Conservation (phyloP, 1,139 yeast species). For the Candida labiduridarum region DNA sequence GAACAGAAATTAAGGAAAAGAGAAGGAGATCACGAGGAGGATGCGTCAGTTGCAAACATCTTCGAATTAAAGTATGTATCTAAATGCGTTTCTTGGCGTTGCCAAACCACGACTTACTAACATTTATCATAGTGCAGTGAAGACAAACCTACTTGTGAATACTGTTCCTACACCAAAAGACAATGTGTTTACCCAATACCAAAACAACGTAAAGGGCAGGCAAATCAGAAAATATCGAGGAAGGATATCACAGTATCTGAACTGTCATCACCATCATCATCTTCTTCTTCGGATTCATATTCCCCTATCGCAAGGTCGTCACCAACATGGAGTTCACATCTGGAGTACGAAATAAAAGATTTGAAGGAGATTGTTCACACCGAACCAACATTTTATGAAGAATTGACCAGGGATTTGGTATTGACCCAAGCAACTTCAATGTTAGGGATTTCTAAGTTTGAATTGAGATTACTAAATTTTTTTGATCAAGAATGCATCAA, state of each 20-base stretch:
- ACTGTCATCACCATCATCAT: neutral
- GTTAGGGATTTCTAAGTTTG: conserved; percentile 30
- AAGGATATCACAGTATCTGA: neutral
- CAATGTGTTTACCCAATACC: conserved; percentile 29
- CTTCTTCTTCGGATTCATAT: neutral
- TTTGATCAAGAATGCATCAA: conserved; percentile 31
- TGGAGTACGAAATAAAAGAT: neutral
- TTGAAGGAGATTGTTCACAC: neutral
- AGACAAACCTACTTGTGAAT: conserved; percentile 38
- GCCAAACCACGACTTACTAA: conserved; percentile 1
- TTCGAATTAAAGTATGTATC: conserved; percentile 27
- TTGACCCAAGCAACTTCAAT: conserved; percentile 20
- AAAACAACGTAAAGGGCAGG: neutral
- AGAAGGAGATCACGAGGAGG: conserved; percentile 30
- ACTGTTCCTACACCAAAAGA: conserved; percentile 35
- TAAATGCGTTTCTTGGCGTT: too few species aligned
- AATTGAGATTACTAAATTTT: conserved; percentile 31
- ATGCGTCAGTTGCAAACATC: conserved; percentile 33
- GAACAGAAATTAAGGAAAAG: conserved; percentile 1
- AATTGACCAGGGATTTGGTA: conserved; percentile 12
- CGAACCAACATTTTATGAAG: conserved; percentile 1
- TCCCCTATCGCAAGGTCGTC: neutral
- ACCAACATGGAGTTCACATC: neutral
- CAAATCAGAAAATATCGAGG: neutral
- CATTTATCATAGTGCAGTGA: conserved; percentile 28